Evolutionary conservation across 257 asterid species (phyloP).

Genomic region (Nicotiana obtusifolia): DNA sequence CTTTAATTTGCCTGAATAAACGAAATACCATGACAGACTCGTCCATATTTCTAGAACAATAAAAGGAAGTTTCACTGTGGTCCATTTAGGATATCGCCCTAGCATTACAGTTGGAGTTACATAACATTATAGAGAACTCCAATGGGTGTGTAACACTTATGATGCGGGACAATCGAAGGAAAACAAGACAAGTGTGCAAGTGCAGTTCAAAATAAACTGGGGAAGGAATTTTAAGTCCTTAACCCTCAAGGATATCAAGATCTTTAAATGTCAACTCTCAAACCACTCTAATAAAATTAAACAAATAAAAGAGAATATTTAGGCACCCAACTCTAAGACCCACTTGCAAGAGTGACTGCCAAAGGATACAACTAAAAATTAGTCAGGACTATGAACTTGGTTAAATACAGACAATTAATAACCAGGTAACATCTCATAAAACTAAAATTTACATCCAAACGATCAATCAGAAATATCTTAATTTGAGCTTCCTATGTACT

Average conservation of each 20-base stretch:
- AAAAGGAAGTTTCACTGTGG: background rate
- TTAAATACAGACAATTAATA: background rate
- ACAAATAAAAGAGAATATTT: background rate
- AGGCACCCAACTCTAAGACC: background rate
- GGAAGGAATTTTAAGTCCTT: background rate
- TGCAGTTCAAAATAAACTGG: background rate
- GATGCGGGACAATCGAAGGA: background rate
- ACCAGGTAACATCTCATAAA: background rate
- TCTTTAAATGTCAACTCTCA: background rate
- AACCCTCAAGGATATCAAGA: background rate
- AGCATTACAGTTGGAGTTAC: background rate
- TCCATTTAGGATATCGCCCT: background rate
- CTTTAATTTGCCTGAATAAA: background rate
- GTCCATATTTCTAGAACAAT: background rate
- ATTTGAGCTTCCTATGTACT: background rate
- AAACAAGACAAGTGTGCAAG: background rate
- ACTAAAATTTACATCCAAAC: slow-evolving; percentile 1
- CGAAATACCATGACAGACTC: background rate
- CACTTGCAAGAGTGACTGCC: background rate
- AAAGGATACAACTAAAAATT: background rate
- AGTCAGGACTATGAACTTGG: background rate
- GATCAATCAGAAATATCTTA: background rate
- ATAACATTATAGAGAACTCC: no score
- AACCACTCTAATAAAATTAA: background rate
- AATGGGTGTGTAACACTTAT: background rate